Conservation (phyloP, 2,329 filamentous ascomycete species). For the Penicillium sp. region DNA sequence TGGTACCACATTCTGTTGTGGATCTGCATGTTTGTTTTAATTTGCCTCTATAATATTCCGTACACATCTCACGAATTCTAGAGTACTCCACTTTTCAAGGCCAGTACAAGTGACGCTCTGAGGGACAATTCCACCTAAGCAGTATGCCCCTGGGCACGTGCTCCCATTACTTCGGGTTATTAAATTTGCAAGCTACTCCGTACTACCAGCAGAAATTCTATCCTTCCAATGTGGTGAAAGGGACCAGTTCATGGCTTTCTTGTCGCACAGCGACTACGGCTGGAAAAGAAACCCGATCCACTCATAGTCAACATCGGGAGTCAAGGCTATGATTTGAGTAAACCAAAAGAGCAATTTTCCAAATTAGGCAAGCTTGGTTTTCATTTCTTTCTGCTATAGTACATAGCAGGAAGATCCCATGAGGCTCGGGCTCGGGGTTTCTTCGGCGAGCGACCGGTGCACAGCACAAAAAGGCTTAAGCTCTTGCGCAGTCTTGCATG, state of each 20-base stretch:
- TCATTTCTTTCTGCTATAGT: background rate
- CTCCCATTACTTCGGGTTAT: background rate
- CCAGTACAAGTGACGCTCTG: background rate
- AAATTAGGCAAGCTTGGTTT: background rate
- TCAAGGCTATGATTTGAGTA: conserved; percentile 3
- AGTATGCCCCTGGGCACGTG: background rate
- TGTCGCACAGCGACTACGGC: conserved; percentile 4
- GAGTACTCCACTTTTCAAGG: background rate
- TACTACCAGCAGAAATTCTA: no score
- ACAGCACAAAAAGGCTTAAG: conserved; percentile 21
- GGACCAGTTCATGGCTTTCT: conserved; percentile 13
- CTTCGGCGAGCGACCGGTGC: conserved; percentile 15
- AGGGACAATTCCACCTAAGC: background rate
- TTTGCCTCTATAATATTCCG: background rate
- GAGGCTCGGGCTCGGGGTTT: conserved; percentile 11
- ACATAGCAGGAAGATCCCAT: background rate
- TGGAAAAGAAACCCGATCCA: conserved; percentile 3
- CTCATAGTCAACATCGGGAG: conserved; percentile 6
- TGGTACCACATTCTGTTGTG: background rate
- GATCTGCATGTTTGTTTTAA: background rate
- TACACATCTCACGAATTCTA: background rate
- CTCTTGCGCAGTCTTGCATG: conserved; percentile 26
- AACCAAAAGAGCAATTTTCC: background rate
- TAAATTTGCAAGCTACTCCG: background rate
- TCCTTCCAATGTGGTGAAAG: background rate